Evolutionary conservation across 2,329 filamentous ascomycete species (phyloP).

Genomic region (Chaetomiaceae sp.): DNA sequence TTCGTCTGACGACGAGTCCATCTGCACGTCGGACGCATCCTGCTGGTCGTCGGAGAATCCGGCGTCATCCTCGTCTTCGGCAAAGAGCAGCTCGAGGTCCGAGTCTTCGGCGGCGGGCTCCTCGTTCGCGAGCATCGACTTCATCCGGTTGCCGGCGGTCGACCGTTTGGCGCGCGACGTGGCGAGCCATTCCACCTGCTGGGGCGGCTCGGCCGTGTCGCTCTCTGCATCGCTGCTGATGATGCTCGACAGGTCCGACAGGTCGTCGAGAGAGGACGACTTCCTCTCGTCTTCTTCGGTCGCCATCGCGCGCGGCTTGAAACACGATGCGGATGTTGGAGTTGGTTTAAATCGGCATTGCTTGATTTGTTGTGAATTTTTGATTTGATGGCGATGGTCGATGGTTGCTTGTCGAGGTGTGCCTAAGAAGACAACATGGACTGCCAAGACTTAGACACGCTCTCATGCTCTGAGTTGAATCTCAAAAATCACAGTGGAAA

Average conservation of each 20-base stretch:
- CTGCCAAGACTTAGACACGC: background rate
- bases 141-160: slow-evolving; percentile 81
- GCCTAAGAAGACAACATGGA: too few species aligned
- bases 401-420: background rate
- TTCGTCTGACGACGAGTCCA: slow-evolving; percentile 81
- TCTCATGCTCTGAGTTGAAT: background rate
- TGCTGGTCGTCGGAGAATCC: slow-evolving; percentile 65
- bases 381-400: too few species aligned
- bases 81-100: slow-evolving; percentile 70
- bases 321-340: too few species aligned
- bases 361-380: too few species aligned
- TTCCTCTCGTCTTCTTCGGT: slow-evolving; percentile 22
- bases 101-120: slow-evolving; percentile 53
- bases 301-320: slow-evolving; percentile 19
- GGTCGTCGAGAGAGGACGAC: slow-evolving; percentile 30
- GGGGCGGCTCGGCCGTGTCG: slow-evolving; percentile 21
- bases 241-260: slow-evolving; percentile 33
- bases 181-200: slow-evolving; percentile 62
- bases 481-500: background rate
- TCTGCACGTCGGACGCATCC: slow-evolving; percentile 69
- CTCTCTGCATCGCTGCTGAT: slow-evolving; percentile 33
- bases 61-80: slow-evolving; percentile 64
- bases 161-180: slow-evolving; percentile 69
- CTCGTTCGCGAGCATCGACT: slow-evolving; percentile 69
- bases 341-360: too few species aligned